phyloP scores from a whole-genome alignment of 2,329 filamentous ascomycete genomes.

The Xylaria sp. region DNA sequence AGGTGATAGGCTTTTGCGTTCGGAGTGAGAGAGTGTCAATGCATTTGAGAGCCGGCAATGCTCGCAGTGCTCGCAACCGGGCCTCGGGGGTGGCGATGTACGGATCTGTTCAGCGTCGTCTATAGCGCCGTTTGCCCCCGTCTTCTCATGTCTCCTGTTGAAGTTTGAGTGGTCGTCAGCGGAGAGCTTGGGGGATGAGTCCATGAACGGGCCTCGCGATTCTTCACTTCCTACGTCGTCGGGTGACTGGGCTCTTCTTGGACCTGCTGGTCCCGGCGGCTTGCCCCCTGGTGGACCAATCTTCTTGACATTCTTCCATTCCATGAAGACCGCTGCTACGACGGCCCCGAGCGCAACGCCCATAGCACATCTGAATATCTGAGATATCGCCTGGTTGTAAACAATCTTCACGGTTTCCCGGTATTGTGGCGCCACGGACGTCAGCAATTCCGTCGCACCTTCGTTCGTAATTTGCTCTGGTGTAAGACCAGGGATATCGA shows the following conservation, averaged over 20 bases:
- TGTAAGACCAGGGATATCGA: slow-evolving; percentile 50
- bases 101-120: slow-evolving; percentile 3
- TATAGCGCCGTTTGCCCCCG: slow-evolving; percentile 11
- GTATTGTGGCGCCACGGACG: slow-evolving; percentile 56
- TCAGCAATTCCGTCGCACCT: slow-evolving; percentile 63
- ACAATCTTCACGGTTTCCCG: slow-evolving; percentile 61
- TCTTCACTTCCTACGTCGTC: slow-evolving; percentile 17
- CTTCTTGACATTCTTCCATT: slow-evolving; percentile 70
- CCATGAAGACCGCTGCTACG: slow-evolving; percentile 61
- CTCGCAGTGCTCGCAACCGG: slow-evolving; percentile 39
- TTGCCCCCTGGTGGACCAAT: slow-evolving; percentile 32
- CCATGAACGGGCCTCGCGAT: slow-evolving; percentile 9
- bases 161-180: slow-evolving; percentile 11
- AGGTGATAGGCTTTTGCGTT: slow-evolving; percentile 22
- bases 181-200: slow-evolving; percentile 16
- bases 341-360: slow-evolving; percentile 61
- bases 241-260: neutral
- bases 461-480: slow-evolving; percentile 48
- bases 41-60: slow-evolving; percentile 39
- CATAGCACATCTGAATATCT: slow-evolving; percentile 65
- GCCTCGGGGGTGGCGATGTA: neutral
- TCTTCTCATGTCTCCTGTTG: slow-evolving; percentile 24
- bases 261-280: slow-evolving; percentile 21
- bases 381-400: slow-evolving; percentile 65
- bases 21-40: slow-evolving; percentile 21